Base-by-base conservation (phyloP, 306 rosid species). In the Acacia melanoxylon region DNA sequence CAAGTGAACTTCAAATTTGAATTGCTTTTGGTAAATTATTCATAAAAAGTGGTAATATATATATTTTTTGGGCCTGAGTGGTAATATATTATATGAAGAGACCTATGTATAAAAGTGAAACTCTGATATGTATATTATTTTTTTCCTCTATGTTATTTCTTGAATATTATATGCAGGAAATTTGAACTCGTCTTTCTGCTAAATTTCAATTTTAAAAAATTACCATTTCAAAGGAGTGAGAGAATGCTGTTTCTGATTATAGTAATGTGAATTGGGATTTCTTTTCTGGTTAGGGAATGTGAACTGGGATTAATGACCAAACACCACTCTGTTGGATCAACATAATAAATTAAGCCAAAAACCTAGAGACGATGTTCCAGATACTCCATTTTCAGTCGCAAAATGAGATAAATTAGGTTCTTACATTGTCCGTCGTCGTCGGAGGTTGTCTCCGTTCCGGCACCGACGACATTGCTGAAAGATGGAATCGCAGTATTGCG, bases 341-440 rank as follows among this genome's bases (percentile, higher is more conserved):
- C 20, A 66, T 13, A 33, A 14, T 13, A 48, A 48, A 48, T 48
- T 14, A 68, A 75, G 61, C 22, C 24, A 27, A 75, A 81, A 81
- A 48, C 35, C 62, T 46, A 78, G 15, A 11, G 69, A 51, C 9
- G 72, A 72, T 70, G 40, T 35, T 33, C 56, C 44, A 31, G 40
- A 77, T 19, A 45, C 35, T 6, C 40, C 9, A 61, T 31, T 27
- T 68, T 46, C 40, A 62, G 37, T 46, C 13, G 10, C 10, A 81
- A 73, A 75, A 22, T 65, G 40, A 78, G 24, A 52, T 6, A 1
- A 82, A 41, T 62, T 31, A 72, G 75, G 40, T 45, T 37, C 87
- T 85, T 90, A 92, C 97, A 79, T 86, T 92, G 87, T 67, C 65
- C 89, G 27, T 27, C 68, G 42, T 24, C 63, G 66, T n/a, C 63